Percentiles rank a stretch among this genome's conserved stretches.
Conservation (phyloP, 768 basidiomycete species). For the Hygrophorus pudorinus region DNA sequence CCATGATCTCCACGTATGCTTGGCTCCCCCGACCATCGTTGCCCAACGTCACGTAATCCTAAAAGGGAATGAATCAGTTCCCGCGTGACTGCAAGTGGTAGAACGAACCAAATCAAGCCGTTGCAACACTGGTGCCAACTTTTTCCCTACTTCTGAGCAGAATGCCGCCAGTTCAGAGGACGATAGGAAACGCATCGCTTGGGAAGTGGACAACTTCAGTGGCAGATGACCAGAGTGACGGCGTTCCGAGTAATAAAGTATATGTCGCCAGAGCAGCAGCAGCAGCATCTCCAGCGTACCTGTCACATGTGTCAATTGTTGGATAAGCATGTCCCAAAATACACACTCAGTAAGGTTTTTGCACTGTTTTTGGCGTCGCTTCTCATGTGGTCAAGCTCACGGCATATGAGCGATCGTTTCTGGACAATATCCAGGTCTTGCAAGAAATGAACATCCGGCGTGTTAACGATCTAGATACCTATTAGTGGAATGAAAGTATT, state of each 20-base stretch:
- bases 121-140: constrained; percentile 44
- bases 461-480: constrained; percentile 35
- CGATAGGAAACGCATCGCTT: constrained; percentile 48
- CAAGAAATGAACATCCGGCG: constrained; percentile 41
- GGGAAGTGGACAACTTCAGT: constrained; percentile 21
- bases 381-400: constrained; percentile 44
- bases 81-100: constrained; percentile 10
- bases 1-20: constrained; percentile 71
- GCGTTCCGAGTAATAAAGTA: constrained; percentile 50
- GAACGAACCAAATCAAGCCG: constrained; percentile 34
- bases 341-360: constrained; percentile 47
- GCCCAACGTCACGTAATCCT: constrained; percentile 36
- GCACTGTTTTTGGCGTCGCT: constrained; percentile 31
- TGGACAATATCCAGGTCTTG: constrained; percentile 61
- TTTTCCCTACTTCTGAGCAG: constrained; percentile 42
- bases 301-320: constrained; percentile 15
- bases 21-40: constrained; percentile 53
- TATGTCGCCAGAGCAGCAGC: constrained; percentile 72
- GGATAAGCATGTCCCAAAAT: neutral
- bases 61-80: constrained; percentile 5
- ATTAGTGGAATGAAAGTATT: neutral
- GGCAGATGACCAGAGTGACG: constrained; percentile 19
- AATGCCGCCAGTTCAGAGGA: constrained; percentile 51
- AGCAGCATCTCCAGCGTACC: constrained; percentile 72
- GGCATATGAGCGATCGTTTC: constrained; percentile 54